phyloP scores from a whole-genome alignment of 768 basidiomycete genomes.

The Guyanaporus albipodus region DNA sequence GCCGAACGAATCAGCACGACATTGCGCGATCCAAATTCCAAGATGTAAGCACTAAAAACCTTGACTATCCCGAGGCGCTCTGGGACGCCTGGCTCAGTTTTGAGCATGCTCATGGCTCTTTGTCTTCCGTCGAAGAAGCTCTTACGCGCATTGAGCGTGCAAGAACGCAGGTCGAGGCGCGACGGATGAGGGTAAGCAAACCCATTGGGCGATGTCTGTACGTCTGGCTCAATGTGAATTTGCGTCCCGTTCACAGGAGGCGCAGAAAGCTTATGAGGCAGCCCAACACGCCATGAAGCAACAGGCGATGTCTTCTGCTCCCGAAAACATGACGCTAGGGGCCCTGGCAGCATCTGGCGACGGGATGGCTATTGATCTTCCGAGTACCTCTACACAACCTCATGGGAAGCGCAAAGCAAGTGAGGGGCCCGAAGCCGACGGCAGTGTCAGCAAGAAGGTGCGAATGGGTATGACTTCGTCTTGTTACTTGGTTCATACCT shows the following conservation, averaged over 20 bases:
- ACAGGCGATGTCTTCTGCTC: conserved; percentile 30
- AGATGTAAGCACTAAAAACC: conserved; percentile 60
- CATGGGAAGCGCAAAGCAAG: conserved; percentile 65
- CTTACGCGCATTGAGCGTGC: conserved; percentile 64
- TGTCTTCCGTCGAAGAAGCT: conserved; percentile 59
- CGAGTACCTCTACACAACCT: conserved; percentile 32
- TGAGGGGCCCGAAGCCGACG: conserved; percentile 37
- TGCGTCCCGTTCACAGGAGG: conserved; percentile 43
- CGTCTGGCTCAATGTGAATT: background rate
- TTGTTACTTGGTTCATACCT: background rate
- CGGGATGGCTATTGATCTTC: conserved; percentile 42
- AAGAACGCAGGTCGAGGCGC: conserved; percentile 54
- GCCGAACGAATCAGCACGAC: conserved; percentile 51
- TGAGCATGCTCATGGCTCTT: conserved; percentile 76
- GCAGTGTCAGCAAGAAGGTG: conserved; percentile 57
- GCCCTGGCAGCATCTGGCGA: conserved; percentile 1
- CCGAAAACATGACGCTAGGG: conserved; percentile 5
- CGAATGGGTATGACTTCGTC: conserved; percentile 47
- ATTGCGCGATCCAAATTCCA: conserved; percentile 65
- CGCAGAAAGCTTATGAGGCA: conserved; percentile 54
- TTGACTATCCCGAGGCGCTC: conserved; percentile 95
- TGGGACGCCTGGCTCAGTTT: conserved; percentile 91
- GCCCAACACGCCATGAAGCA: conserved; percentile 43
- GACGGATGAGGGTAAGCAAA: conserved; percentile 56
- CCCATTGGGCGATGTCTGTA: background rate